These are phyloP conservation scores for Camellia lanceoleosa DNA, from an alignment of 148 eudicot species.

Conservation along the genomic window DNA sequence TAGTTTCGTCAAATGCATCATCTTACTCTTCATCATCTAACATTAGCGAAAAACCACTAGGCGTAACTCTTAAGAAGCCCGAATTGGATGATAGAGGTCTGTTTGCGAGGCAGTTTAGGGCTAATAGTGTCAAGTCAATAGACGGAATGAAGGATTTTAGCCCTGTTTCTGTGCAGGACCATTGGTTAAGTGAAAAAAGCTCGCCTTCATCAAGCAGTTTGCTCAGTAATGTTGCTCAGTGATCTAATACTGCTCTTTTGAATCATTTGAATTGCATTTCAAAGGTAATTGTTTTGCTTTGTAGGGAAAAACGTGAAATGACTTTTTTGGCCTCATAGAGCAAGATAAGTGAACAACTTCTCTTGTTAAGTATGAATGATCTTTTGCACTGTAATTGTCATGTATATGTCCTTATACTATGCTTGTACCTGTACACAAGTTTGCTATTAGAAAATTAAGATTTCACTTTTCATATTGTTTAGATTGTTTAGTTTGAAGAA, in stretches of 20 bases:
- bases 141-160: slow-evolving; percentile 18
- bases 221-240: slow-evolving; percentile 20
- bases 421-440: no score
- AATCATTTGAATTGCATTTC: not conserved
- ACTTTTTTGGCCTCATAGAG: not conserved
- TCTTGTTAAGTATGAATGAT: not conserved
- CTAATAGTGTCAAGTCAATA: slow-evolving; percentile 12
- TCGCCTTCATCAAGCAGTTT: slow-evolving; percentile 45
- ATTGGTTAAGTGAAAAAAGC: slow-evolving; percentile 35
- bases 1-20: slow-evolving; percentile 21
- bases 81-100: slow-evolving; percentile 7
- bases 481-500: no score
- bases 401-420: no score
- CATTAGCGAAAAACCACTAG: slow-evolving; percentile 19
- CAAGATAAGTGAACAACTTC: not conserved
- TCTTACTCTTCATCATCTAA: slow-evolving; percentile 22
- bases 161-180: slow-evolving; percentile 26
- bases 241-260: not conserved
- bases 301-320: not conserved
- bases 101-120: not conserved
- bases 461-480: no score
- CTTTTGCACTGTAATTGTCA: no score
- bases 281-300: not conserved
- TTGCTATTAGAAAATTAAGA: no score
- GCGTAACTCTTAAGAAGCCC: slow-evolving; percentile 1